Evolutionary conservation across 495 filamentous ascomycete species (phyloP).

Genomic region (Aspergillus baeticus): DNA sequence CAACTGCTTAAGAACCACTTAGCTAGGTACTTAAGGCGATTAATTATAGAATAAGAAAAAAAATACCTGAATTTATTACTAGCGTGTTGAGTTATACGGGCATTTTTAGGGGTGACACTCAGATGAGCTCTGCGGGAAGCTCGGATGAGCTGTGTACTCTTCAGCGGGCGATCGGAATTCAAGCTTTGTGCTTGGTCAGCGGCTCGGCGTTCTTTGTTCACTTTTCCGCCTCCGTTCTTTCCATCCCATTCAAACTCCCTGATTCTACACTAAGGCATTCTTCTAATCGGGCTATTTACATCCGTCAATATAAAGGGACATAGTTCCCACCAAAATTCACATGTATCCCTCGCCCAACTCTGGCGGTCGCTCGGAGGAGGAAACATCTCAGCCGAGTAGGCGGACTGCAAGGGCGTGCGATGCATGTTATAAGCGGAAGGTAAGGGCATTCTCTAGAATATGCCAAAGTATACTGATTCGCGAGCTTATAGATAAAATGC

Average conservation of each 20-base stretch:
- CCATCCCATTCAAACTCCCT: not conserved
- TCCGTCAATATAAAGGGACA: not conserved
- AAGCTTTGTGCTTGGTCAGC: no score
- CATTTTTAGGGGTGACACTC: no score
- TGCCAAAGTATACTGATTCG: not conserved
- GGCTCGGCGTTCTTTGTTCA: no score
- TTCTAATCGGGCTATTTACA: no score
- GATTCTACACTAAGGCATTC: not conserved
- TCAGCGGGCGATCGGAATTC: no score
- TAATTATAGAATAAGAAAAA: no score
- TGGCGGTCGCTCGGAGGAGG: conserved; percentile 20
- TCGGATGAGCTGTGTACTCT: no score
- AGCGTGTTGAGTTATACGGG: no score
- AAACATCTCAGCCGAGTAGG: conserved; percentile 17
- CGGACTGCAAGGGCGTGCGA: conserved; percentile 48
- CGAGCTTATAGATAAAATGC: conserved; percentile 48
- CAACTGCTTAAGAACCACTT: no score
- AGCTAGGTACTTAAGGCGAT: no score
- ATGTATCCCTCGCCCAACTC: conserved; percentile 26
- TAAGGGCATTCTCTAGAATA: not conserved
- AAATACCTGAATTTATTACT: no score
- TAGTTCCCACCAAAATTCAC: not conserved
- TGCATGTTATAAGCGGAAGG: conserved; percentile 51
- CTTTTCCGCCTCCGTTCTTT: not conserved
- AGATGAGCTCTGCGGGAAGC: no score